A percentile compares a stretch with the other conserved stretches of the same genome.
Evolutionary conservation across 2,329 filamentous ascomycete species (phyloP).

Genomic region (Colletotrichum chlorophyti): DNA sequence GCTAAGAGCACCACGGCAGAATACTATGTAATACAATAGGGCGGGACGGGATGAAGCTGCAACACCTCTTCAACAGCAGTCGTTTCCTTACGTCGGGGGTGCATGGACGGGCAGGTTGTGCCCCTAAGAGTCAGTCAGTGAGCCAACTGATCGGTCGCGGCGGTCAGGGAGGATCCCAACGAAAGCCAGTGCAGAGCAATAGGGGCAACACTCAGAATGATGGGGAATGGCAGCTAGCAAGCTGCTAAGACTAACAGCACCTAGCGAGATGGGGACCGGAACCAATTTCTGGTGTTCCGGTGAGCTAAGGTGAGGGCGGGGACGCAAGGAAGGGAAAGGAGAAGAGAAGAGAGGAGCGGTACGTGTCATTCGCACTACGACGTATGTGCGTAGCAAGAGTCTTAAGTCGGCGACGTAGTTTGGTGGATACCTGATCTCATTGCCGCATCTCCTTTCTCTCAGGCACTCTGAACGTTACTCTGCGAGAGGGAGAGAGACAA

Average conservation of each 20-base stretch:
- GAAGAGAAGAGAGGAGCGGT: not conserved
- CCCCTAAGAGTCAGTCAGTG: constrained; percentile 6
- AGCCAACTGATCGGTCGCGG: constrained; percentile 9
- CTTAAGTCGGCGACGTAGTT: no score
- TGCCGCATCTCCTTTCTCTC: no score
- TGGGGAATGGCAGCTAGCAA: constrained; percentile 3
- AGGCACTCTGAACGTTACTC: no score
- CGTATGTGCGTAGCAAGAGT: no score
- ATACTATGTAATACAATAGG: no score
- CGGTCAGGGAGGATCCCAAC: constrained; percentile 15
- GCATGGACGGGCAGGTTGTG: constrained; percentile 5
- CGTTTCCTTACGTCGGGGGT: no score
- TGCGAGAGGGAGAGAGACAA: no score
- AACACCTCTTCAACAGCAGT: no score
- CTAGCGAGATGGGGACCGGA: constrained; percentile 11
- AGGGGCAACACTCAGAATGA: constrained; percentile 4
- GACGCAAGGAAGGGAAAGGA: not conserved
- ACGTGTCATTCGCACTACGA: no score
- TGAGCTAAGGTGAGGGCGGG: constrained; percentile 22
- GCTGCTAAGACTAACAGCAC: constrained; percentile 11
- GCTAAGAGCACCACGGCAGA: constrained; percentile 21
- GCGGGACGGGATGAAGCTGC: constrained; percentile 19
- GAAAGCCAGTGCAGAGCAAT: constrained; percentile 9
- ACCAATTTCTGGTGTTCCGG: constrained; percentile 19
- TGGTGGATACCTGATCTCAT: not conserved